Conservation (phyloP, 1,284 basidiomycete species). For the Ustilago vetiveriae region DNA sequence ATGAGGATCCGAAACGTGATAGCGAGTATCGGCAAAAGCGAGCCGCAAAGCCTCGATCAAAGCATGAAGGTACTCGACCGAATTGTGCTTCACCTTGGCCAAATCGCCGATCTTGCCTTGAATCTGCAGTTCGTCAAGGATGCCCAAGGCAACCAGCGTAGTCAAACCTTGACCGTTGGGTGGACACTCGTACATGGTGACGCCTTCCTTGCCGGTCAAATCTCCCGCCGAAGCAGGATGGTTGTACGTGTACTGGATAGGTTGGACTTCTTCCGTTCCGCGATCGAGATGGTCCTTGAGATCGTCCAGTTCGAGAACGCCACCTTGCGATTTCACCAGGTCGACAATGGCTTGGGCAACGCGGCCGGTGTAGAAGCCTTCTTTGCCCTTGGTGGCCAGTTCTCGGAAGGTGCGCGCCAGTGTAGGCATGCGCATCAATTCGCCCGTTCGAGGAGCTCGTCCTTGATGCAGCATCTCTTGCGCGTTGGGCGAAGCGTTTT, state of each 20-base stretch:
- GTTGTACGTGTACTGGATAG: constrained; percentile 87
- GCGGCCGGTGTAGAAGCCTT: constrained; percentile 90
- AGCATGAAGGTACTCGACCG: constrained; percentile 84
- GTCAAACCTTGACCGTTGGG: constrained; percentile 97
- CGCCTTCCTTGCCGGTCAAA: constrained; percentile 70
- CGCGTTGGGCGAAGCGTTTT: constrained; percentile 81
- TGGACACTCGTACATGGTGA: constrained; percentile 75
- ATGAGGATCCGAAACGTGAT: constrained; percentile 88
- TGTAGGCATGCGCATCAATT: constrained; percentile 72
- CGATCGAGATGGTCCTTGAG: constrained; percentile 75
- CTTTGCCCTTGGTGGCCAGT: constrained; percentile 81
- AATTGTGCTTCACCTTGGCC: constrained; percentile 84
- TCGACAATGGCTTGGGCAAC: constrained; percentile 90
- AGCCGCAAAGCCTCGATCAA: constrained; percentile 82
- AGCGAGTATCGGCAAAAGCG: constrained; percentile 82
- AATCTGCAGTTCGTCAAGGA: constrained; percentile 84
- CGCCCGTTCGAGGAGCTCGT: constrained; percentile 73
- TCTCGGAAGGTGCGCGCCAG: constrained; percentile 84
- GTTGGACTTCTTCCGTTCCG: constrained; percentile 80
- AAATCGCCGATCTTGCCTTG: constrained; percentile 78
- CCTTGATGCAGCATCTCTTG: constrained; percentile 82
- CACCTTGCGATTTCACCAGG: constrained; percentile 76
- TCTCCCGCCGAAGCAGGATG: constrained; percentile 38
- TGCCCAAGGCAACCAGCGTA: constrained; percentile 87
- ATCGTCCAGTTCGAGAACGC: constrained; percentile 88